A percentile compares a stretch with the other conserved stretches of the same genome.
These are phyloP conservation scores for Silene coronaria DNA, from an alignment of 179 eudicot genomes.

Conservation along the genomic window DNA sequence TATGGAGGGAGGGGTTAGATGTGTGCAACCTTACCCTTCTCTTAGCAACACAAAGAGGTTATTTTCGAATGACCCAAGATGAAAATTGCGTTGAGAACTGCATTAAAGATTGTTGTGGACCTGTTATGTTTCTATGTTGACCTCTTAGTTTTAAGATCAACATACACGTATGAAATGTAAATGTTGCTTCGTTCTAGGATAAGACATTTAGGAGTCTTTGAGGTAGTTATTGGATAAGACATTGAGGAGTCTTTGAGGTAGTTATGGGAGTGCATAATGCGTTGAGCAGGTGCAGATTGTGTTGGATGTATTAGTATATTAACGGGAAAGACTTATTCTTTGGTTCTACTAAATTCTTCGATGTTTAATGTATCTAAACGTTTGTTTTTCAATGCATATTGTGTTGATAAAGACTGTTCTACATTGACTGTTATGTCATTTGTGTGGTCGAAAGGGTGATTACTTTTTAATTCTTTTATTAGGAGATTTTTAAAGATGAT, in stretches of 20 bases:
- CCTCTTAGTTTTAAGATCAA: background rate
- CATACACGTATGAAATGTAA: background rate
- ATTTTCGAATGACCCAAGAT: no score
- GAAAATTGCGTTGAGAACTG: no score
- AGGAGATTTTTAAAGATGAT: background rate
- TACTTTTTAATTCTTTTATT: background rate
- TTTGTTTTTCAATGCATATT: background rate
- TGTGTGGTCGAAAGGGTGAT: background rate
- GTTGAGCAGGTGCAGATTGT: background rate
- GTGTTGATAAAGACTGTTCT: background rate
- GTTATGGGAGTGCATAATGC: background rate
- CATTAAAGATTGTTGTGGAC: no score
- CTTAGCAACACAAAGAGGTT: no score
- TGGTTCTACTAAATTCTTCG: background rate
- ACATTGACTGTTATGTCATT: background rate
- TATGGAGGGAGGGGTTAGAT: no score
- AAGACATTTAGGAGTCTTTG: background rate
- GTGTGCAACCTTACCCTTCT: no score
- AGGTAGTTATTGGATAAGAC: background rate
- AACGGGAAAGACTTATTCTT: background rate
- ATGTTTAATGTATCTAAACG: background rate
- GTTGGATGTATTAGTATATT: background rate
- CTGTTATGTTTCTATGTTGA: background rate
- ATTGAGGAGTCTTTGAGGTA: background rate
- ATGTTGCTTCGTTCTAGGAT: background rate